Evolutionary conservation across 2,329 filamentous ascomycete species (phyloP).

Genomic region (Aspergillus udagawae): DNA sequence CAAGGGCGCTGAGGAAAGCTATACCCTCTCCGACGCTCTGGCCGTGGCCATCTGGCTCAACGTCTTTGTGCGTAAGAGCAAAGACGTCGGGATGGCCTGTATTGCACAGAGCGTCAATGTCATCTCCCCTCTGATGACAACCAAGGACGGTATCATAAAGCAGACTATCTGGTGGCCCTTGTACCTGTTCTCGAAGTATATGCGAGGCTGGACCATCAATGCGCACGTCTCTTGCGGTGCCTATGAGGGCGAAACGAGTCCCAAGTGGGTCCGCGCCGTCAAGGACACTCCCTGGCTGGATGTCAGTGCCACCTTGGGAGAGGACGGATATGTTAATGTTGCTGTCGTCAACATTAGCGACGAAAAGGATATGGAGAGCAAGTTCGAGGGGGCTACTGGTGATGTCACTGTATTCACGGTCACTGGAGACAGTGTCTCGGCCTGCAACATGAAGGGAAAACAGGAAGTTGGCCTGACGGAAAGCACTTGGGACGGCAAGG

Average conservation of each 20-base stretch:
- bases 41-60: slow-evolving; percentile 74
- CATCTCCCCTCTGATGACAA: slow-evolving; percentile 73
- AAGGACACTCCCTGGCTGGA: slow-evolving; percentile 63
- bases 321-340: slow-evolving; percentile 60
- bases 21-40: slow-evolving; percentile 70
- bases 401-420: slow-evolving; percentile 61
- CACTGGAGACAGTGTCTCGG: slow-evolving; percentile 53
- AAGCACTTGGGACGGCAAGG: slow-evolving; percentile 60
- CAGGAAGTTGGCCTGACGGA: slow-evolving; percentile 61
- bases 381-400: slow-evolving; percentile 53
- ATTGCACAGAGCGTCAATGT: slow-evolving; percentile 77
- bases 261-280: slow-evolving; percentile 37
- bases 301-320: slow-evolving; percentile 39
- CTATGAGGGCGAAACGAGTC: slow-evolving; percentile 57
- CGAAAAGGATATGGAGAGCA: slow-evolving; percentile 55
- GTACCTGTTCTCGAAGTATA: slow-evolving; percentile 64
- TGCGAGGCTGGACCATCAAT: slow-evolving; percentile 68
- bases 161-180: slow-evolving; percentile 75
- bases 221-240: slow-evolving; percentile 60
- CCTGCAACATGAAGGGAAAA: slow-evolving; percentile 60
- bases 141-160: slow-evolving; percentile 57
- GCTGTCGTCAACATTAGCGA: slow-evolving; percentile 71
- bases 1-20: slow-evolving; percentile 67
- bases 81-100: slow-evolving; percentile 71
- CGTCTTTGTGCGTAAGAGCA: slow-evolving; percentile 68